Conservation (phyloP, 164 flowering plant species). For the Vitis riparia region DNA sequence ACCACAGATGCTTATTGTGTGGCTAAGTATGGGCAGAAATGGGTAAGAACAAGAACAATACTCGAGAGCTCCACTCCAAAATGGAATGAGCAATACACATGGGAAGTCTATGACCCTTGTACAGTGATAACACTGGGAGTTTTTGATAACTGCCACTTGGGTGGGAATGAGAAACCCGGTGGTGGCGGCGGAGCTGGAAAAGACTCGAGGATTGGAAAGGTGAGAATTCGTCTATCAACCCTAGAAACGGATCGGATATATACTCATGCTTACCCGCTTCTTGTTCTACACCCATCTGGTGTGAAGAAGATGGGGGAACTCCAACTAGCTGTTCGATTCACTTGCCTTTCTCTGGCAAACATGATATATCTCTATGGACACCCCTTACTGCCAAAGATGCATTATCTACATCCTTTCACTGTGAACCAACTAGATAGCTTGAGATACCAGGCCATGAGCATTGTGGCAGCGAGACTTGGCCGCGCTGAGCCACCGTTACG, state of each 20-base stretch:
- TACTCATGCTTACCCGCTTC: constrained; percentile 60
- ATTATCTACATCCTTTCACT: constrained; percentile 71
- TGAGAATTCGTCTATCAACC: constrained; percentile 65
- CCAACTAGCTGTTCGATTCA: constrained; percentile 63
- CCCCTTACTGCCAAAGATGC: constrained; percentile 73
- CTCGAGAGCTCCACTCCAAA: constrained; percentile 51
- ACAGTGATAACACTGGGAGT: constrained; percentile 78
- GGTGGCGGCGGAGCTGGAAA: constrained; percentile 23
- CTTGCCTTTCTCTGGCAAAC: constrained; percentile 54
- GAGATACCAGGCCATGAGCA: constrained; percentile 67
- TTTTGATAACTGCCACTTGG: constrained; percentile 71
- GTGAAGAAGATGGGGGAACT: constrained; percentile 72
- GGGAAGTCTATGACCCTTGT: constrained; percentile 82
- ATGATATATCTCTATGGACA: constrained; percentile 58
- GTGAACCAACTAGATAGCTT: constrained; percentile 63
- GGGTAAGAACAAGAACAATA: constrained; percentile 78
- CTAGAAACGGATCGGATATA: constrained; percentile 55
- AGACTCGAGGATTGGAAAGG: constrained; percentile 70
- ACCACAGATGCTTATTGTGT: constrained; percentile 83
- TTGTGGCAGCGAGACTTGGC: constrained; percentile 58
- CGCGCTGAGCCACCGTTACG: constrained; percentile 65
- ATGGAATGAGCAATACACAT: constrained; percentile 72
- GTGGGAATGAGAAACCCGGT: constrained; percentile 33
- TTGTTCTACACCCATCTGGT: constrained; percentile 53
- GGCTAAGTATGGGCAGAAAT: constrained; percentile 80